Conservation (phyloP, 2,329 filamentous ascomycete genomes). For the Stachybotrys elegans region DNA sequence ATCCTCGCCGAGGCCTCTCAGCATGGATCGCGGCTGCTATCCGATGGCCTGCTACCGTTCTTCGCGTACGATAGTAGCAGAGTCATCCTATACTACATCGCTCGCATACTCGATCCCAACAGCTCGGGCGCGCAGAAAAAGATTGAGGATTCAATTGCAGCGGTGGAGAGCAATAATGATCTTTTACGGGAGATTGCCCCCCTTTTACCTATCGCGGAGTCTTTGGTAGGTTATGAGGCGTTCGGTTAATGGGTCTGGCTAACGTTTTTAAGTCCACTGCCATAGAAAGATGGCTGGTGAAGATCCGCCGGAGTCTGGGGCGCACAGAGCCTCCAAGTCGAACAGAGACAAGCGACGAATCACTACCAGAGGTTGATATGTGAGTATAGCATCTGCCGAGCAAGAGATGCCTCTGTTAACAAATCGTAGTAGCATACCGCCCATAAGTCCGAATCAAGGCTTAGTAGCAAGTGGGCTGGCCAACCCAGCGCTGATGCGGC, state of each 20-base stretch:
- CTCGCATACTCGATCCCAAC: constrained; percentile 32
- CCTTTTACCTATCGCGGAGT: constrained; percentile 32
- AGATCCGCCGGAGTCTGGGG: constrained; percentile 26
- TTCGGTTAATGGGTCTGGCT: background rate
- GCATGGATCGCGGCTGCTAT: constrained; percentile 34
- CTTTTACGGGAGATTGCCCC: constrained; percentile 31
- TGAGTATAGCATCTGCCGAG: constrained; percentile 2
- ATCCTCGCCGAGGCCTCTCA: constrained; percentile 34
- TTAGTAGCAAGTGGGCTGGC: no score
- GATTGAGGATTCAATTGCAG: constrained; percentile 31
- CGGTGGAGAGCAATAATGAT: constrained; percentile 33
- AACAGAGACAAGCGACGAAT: constrained; percentile 21
- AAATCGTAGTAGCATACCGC: background rate
- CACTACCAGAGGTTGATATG: constrained; percentile 15
- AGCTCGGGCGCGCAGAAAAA: constrained; percentile 27
- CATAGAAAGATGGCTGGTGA: constrained; percentile 32
- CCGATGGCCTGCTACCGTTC: constrained; percentile 39
- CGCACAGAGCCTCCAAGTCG: constrained; percentile 18
- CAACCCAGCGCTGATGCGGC: no score
- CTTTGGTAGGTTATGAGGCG: constrained; percentile 23
- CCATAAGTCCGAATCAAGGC: background rate
- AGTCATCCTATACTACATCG: constrained; percentile 44
- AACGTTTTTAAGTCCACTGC: constrained; percentile 24
- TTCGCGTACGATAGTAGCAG: constrained; percentile 43
- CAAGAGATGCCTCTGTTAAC: background rate